Evolutionary conservation across 2,329 filamentous ascomycete genomes (phyloP).

Genomic region (Aureobasidium sp.): DNA sequence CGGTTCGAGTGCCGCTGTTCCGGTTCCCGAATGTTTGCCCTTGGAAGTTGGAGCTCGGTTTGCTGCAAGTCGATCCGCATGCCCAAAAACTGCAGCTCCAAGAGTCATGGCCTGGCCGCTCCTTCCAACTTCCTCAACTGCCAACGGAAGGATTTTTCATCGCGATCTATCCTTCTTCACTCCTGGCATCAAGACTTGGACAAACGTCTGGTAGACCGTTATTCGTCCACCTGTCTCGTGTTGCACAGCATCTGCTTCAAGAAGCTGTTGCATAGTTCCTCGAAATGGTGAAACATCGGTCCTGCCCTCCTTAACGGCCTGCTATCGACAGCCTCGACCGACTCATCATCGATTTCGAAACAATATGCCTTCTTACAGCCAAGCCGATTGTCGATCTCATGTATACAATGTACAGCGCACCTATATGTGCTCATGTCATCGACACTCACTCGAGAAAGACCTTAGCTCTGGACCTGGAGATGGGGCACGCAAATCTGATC

Average conservation of each 20-base stretch:
- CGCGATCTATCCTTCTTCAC: background rate
- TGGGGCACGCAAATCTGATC: background rate
- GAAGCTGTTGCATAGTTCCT: slow-evolving; percentile 1
- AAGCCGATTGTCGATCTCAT: background rate
- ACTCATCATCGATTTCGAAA: background rate
- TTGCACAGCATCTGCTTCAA: background rate
- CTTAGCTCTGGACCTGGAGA: background rate
- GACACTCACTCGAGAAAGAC: background rate
- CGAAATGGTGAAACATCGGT: slow-evolving; percentile 1
- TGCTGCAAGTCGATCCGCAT: background rate
- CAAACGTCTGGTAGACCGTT: background rate
- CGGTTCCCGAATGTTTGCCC: background rate
- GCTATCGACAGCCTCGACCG: background rate
- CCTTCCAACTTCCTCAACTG: background rate
- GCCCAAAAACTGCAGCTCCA: background rate
- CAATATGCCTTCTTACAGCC: background rate
- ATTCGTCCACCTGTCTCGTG: background rate
- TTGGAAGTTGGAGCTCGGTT: background rate
- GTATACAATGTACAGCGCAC: background rate
- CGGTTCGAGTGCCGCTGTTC: background rate
- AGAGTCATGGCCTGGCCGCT: background rate
- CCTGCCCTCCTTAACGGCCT: background rate
- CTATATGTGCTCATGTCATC: background rate
- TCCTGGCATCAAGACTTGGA: background rate
- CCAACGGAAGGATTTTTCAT: background rate